These are phyloP conservation scores for Plantago elongata DNA, from an alignment of 257 asterid genomes.

Conservation along the genomic window DNA sequence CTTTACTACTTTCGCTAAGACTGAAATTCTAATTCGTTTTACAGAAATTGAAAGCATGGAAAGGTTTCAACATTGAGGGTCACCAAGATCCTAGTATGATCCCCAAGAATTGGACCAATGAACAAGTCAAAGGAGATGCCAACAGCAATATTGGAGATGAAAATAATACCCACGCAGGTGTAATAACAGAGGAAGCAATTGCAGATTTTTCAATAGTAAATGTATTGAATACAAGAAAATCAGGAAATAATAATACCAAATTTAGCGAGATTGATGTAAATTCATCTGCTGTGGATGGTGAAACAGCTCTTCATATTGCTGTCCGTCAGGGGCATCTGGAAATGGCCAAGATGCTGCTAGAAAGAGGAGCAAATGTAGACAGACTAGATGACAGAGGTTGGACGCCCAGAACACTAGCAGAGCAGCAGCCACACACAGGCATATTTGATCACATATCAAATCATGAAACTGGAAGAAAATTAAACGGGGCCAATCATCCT, in stretches of 20 bases:
- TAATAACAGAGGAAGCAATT: constrained; percentile 18
- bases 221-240: constrained; percentile 18
- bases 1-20: neutral
- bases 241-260: constrained; percentile 17
- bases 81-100: constrained; percentile 35
- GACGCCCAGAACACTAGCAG: constrained; percentile 41
- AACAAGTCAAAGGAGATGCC: constrained; percentile 20
- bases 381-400: constrained; percentile 39
- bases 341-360: constrained; percentile 41
- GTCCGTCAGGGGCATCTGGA: constrained; percentile 45
- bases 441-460: constrained; percentile 34
- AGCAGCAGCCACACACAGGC: constrained; percentile 35
- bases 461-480: constrained; percentile 28
- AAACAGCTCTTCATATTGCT: constrained; percentile 41
- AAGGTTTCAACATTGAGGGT: constrained; percentile 37
- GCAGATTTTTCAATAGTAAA: constrained; percentile 24
- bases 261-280: constrained; percentile 25
- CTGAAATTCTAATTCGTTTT: constrained; percentile 13
- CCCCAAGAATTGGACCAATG: constrained; percentile 25
- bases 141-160: constrained; percentile 18
- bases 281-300: constrained; percentile 35
- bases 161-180: constrained; percentile 9
- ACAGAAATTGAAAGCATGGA: constrained; percentile 52
- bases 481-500: constrained; percentile 20
- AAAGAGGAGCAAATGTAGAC: constrained; percentile 37